Base-by-base conservation (phyloP, 768 basidiomycete species). In the Galerina marginata region DNA sequence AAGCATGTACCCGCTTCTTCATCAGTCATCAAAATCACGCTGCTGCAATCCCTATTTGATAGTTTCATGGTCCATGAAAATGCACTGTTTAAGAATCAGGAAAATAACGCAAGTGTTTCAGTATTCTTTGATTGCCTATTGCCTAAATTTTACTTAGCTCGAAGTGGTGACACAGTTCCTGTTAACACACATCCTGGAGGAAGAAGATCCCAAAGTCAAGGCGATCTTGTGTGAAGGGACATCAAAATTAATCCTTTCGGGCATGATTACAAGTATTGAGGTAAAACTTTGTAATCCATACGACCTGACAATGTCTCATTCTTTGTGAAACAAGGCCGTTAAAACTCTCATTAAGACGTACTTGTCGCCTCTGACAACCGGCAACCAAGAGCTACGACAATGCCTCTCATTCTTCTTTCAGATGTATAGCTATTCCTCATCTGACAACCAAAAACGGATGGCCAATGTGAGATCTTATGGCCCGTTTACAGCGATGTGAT, bases 331-430 rank as follows among this genome's bases (percentile, higher is more conserved):
- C 85, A 51, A 81, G 81, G 72, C 70, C 7, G 60, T 82, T 23
- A 67, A 69, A 50, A 72, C 73, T 40, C 70, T 83, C 45, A 65
- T 80, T 10, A 73, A 75, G 23, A 78, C 84, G 4, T 98, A 92
- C 72, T 80, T 97, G 50, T 91, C 91, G 0, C 92, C 93, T 1
- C 84, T 89, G 55, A 96, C 93, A 2, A 81, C 77, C 14, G 85
- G 87, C 29, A 98, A 96, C 67, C 89, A 92, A 60, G 85, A 90
- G 56, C 79, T 98, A 15, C 83, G 93, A 43, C 96, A 98, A 72
- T 94, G 90, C 67, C 74, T 97, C 40, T 83, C 89, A 3, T 92
- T 90, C 71, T 96, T 96, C 80, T 88, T 96, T 75, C 91, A 87
- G 2, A 86, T 88, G 0, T 97, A 90, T 69, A 92, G 92, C 72